Percentiles rank a stretch among this genome's conserved stretches.
Conservation (phyloP, 768 basidiomycete genomes). For the Boletus subparvulus region DNA sequence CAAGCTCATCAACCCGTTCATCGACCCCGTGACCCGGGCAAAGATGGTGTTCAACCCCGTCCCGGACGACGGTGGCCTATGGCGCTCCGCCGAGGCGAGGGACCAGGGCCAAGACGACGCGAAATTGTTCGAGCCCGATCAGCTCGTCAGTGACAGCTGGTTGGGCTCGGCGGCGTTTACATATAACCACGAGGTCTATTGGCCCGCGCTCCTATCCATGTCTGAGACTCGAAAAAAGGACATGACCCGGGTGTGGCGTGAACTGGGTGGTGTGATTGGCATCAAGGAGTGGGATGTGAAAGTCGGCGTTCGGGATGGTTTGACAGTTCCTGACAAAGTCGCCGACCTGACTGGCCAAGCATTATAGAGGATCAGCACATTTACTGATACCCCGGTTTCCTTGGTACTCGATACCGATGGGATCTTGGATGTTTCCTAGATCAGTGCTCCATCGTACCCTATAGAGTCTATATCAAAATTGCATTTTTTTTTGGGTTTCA, state of each 20-base stretch:
- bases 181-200: conserved; percentile 76
- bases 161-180: conserved; percentile 64
- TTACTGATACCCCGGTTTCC: neutral
- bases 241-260: conserved; percentile 63
- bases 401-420: neutral
- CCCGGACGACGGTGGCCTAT: conserved; percentile 23
- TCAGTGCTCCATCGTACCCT: neutral
- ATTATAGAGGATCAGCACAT: neutral
- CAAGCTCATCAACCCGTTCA: conserved; percentile 75
- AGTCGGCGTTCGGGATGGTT: conserved; percentile 23
- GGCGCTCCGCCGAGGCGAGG: conserved; percentile 25
- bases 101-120: conserved; percentile 17
- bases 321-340: neutral
- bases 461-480: too few species aligned
- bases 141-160: conserved; percentile 72
- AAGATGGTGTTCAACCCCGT: conserved; percentile 77
- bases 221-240: conserved; percentile 48
- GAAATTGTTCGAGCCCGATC: conserved; percentile 60
- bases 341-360: conserved; percentile 6
- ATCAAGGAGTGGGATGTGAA: conserved; percentile 82
- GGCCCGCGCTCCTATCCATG: conserved; percentile 60
- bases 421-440: neutral
- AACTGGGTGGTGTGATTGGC: conserved; percentile 67
- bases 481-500: too few species aligned
- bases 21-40: conserved; percentile 76